Evolutionary conservation across 75 land plant species (phyloP).

Genomic region (Picea glauca): DNA sequence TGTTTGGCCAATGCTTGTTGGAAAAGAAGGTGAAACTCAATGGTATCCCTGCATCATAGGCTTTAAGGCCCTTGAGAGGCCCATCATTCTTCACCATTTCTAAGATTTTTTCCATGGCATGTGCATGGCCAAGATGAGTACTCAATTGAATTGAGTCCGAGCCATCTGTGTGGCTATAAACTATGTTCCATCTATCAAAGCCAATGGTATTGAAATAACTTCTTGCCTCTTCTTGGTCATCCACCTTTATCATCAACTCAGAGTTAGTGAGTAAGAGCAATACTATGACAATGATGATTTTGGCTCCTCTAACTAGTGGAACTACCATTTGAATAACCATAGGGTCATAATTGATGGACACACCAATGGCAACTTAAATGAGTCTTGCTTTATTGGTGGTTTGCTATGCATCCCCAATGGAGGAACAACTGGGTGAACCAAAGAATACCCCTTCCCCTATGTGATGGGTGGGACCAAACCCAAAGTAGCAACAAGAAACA

Average conservation of each 20-base stretch:
- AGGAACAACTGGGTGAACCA: too few species aligned
- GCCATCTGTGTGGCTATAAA: conserved; percentile 85
- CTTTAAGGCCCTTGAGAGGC: conserved; percentile 48
- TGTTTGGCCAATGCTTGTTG: too few species aligned
- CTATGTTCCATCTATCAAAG: conserved; percentile 87
- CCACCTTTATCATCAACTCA: conserved; percentile 74
- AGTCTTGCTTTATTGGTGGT: too few species aligned
- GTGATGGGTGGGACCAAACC: too few species aligned
- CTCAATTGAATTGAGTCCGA: conserved; percentile 88
- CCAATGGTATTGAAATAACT: conserved; percentile 94
- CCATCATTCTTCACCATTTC: conserved; percentile 52
- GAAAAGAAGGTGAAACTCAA: too few species aligned
- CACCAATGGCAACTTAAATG: too few species aligned
- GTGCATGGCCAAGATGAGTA: conserved; percentile 86
- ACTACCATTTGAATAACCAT: conserved; percentile 6
- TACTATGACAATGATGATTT: conserved; percentile 78
- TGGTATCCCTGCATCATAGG: conserved; percentile 77
- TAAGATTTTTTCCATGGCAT: conserved; percentile 81
- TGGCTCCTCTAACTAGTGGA: conserved; percentile 76
- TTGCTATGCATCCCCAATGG: too few species aligned
- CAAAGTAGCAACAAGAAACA: too few species aligned
- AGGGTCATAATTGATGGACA: too few species aligned
- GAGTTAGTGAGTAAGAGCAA: conserved; percentile 82
- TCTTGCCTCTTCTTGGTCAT: conserved; percentile 84
- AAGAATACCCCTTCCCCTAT: too few species aligned